phyloP scores from a whole-genome alignment of 805 yeast species.

The Teunomyces stri region DNA sequence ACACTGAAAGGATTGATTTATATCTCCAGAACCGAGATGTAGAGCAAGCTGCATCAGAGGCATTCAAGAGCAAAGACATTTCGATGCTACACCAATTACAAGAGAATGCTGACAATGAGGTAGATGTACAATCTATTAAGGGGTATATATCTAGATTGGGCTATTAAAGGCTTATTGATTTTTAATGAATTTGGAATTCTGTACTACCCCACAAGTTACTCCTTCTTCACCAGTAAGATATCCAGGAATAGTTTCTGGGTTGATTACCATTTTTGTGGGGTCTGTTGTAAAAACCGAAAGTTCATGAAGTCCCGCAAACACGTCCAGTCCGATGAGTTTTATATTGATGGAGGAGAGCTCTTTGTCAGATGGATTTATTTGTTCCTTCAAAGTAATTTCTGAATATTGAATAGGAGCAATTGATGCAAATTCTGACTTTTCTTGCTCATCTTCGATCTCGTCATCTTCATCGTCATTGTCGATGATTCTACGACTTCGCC shows the following conservation, averaged over 20 bases:
- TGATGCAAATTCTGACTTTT: conserved; percentile 44
- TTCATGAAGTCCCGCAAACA: conserved; percentile 77
- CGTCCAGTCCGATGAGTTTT: conserved; percentile 61
- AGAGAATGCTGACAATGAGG: conserved; percentile 19
- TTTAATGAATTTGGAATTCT: conserved; percentile 4
- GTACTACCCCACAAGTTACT: conserved; percentile 40
- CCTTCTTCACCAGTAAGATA: conserved; percentile 83
- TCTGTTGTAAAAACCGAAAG: conserved; percentile 40
- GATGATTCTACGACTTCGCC: conserved; percentile 18
- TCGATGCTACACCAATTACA: conserved; percentile 18
- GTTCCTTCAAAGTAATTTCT: conserved; percentile 42
- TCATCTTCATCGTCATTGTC: conserved; percentile 18
- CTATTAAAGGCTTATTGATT: conserved; percentile 11
- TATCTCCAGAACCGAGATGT: conserved; percentile 52
- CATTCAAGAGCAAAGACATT: conserved; percentile 44
- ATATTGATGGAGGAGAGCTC: conserved; percentile 24
- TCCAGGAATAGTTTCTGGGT: conserved; percentile 60
- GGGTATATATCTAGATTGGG: conserved; percentile 27
- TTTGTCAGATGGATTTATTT: conserved; percentile 12
- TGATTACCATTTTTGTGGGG: conserved; percentile 37
- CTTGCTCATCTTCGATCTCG: conserved; percentile 14
- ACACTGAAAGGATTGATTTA: conserved; percentile 49
- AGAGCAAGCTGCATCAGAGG: conserved; percentile 49
- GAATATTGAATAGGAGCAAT: conserved; percentile 58
- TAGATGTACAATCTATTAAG: conserved; percentile 15